Conservation (phyloP, 2,329 filamentous ascomycete genomes). For the Claviceps arundinis region DNA sequence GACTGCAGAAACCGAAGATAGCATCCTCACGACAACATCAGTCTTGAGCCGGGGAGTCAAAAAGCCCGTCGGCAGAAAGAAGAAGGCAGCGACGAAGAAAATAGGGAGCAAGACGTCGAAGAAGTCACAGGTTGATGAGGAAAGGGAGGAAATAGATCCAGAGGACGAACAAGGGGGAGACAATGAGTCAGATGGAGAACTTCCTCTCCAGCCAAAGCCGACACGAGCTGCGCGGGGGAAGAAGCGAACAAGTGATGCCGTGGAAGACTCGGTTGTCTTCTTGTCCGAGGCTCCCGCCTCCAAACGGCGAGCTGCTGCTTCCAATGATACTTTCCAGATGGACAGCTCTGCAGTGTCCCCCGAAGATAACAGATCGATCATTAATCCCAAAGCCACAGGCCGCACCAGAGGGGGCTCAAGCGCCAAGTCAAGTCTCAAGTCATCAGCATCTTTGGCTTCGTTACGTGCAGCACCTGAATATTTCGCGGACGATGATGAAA, state of each 20-base stretch:
- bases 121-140: constrained; percentile 32
- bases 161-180: constrained; percentile 8
- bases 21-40: constrained; percentile 44
- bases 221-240: constrained; percentile 34
- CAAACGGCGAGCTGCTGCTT: constrained; percentile 45
- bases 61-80: constrained; percentile 36
- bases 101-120: constrained; percentile 24
- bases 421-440: constrained; percentile 19
- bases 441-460: constrained; percentile 39
- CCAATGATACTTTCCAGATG: constrained; percentile 32
- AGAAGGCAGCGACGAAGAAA: constrained; percentile 39
- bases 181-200: constrained; percentile 20
- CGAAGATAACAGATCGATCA: constrained; percentile 28
- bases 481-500: constrained; percentile 47
- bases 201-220: constrained; percentile 16
- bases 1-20: constrained; percentile 41
- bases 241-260: constrained; percentile 50
- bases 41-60: constrained; percentile 44
- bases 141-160: constrained; percentile 3
- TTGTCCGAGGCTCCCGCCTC: constrained; percentile 34
- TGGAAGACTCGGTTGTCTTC: constrained; percentile 34
- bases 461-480: constrained; percentile 23
- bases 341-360: constrained; percentile 26
- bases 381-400: constrained; percentile 16
- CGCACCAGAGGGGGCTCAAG: constrained; percentile 28